A percentile compares a stretch with the other conserved stretches of the same genome.
phyloP scores from a whole-genome alignment of 257 asterid species.

The Petunia axillaris region DNA sequence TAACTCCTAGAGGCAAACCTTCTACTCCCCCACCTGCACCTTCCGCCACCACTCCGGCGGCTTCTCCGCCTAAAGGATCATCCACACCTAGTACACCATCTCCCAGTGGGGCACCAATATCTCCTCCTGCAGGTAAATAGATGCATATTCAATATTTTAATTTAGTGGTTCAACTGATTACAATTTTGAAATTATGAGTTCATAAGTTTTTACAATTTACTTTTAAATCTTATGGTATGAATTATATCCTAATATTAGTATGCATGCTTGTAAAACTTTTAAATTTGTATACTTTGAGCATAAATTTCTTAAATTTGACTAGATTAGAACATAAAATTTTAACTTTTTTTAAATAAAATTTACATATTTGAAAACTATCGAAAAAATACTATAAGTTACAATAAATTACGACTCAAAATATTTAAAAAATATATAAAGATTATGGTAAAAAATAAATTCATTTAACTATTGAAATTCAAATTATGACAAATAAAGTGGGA shows the following conservation, averaged over 20 bases:
- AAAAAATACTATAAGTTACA: too few relatives aligned
- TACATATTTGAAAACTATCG: too few relatives aligned
- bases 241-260: too few relatives aligned
- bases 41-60: slow-evolving; percentile 13
- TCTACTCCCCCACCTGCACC: slow-evolving; percentile 15
- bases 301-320: too few relatives aligned
- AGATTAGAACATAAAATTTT: too few relatives aligned
- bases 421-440: neutral
- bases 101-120: neutral
- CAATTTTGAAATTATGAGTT: neutral
- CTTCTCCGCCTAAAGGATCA: slow-evolving; percentile 24
- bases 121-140: neutral
- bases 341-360: too few relatives aligned
- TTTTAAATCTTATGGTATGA: too few relatives aligned
- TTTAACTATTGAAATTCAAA: too few relatives aligned
- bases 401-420: neutral
- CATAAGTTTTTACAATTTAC: neutral
- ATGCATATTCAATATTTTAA: neutral
- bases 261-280: too few relatives aligned
- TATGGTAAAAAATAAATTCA: too few relatives aligned
- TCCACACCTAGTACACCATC: slow-evolving; percentile 22
- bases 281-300: too few relatives aligned
- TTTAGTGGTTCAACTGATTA: neutral
- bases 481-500: too few relatives aligned
- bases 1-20: slow-evolving; percentile 44